A percentile compares a stretch with the other conserved stretches of the same genome.
Evolutionary conservation across 2,329 filamentous ascomycete species (phyloP).

Genomic region (Cladosporium sp.): DNA sequence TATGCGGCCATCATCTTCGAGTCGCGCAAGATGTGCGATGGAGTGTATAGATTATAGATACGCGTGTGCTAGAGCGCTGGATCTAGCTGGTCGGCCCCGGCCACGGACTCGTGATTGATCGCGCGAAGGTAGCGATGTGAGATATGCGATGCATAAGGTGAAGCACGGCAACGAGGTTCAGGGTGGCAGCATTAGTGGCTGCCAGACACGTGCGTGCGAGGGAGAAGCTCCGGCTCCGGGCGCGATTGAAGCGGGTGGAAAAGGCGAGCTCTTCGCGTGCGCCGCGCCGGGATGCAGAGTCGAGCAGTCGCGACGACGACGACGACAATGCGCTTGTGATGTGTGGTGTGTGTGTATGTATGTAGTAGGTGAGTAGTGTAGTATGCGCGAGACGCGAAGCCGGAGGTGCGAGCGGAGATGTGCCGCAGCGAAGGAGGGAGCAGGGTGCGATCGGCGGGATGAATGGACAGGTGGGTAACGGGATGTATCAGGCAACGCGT

Average conservation of each 20-base stretch:
- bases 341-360: too few relatives aligned
- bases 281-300: background rate
- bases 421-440: background rate
- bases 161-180: slow-evolving; percentile 1
- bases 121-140: slow-evolving; percentile 25
- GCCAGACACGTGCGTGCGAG: background rate
- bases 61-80: background rate
- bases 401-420: background rate
- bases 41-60: background rate
- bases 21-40: background rate
- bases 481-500: too few relatives aligned
- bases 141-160: slow-evolving; percentile 28
- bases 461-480: background rate
- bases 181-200: slow-evolving; percentile 7
- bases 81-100: slow-evolving; percentile 12
- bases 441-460: background rate
- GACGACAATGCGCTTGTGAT: too few relatives aligned
- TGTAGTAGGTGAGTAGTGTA: background rate
- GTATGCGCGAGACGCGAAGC: too few relatives aligned
- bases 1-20: slow-evolving; percentile 60
- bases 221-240: background rate
- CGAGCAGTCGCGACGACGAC: background rate
- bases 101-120: slow-evolving; percentile 25
- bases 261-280: background rate
- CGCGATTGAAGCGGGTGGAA: background rate